phyloP scores from a whole-genome alignment of 169 alveolate species.

The Toxoplasma gondii region DNA sequence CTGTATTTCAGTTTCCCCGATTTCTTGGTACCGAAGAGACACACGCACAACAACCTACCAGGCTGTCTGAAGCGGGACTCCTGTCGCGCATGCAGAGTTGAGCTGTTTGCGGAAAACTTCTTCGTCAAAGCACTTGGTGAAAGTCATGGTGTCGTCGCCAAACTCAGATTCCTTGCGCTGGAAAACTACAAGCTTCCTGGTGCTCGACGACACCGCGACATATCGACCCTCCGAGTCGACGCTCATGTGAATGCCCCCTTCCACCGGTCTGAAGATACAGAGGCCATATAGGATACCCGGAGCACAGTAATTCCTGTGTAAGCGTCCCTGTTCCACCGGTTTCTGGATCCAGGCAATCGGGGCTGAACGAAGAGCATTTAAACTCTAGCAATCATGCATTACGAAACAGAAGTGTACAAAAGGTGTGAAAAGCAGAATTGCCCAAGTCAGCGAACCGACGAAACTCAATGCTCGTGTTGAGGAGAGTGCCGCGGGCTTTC shows the following conservation, averaged over 20 bases:
- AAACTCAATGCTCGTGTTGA: no score
- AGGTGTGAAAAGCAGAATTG: no score
- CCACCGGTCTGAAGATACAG: neutral
- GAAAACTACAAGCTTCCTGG: neutral
- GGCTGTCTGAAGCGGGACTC: constrained; percentile 1
- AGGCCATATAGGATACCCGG: no score
- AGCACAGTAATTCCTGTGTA: neutral
- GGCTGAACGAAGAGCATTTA: no score
- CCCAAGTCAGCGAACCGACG: no score
- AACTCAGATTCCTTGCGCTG: neutral
- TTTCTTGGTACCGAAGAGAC: no score
- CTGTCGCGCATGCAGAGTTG: neutral
- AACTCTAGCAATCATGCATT: no score
- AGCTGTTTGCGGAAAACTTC: constrained; percentile 29
- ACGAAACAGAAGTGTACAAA: no score
- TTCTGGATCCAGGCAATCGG: no score
- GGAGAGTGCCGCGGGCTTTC: no score
- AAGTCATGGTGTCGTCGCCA: neutral
- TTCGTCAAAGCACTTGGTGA: neutral
- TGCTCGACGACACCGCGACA: constrained; percentile 17
- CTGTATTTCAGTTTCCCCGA: no score
- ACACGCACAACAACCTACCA: constrained; percentile 4
- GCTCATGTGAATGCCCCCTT: constrained; percentile 14
- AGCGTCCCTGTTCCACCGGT: neutral
- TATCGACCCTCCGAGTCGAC: constrained; percentile 1